These are phyloP conservation scores for Neurospora sp. DNA, from an alignment of 495 filamentous ascomycete species.

Conservation along the genomic window DNA sequence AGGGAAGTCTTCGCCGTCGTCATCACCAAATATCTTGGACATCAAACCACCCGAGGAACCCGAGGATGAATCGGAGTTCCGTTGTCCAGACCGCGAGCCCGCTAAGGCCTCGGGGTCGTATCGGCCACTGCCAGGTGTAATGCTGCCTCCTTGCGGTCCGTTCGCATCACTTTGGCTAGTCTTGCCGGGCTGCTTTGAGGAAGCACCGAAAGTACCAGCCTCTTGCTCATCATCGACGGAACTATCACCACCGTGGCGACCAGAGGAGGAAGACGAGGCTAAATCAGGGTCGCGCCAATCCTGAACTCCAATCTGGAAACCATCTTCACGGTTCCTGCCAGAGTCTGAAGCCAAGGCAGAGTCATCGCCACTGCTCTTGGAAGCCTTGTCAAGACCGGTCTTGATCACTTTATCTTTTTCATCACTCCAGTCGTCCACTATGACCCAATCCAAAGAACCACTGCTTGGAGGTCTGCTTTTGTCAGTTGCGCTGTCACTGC, in stretches of 20 bases:
- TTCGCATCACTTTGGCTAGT: conserved; percentile 16
- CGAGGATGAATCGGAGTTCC: conserved; percentile 13
- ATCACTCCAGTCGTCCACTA: conserved; percentile 58
- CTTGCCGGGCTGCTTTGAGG: conserved; percentile 18
- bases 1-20: conserved; percentile 21
- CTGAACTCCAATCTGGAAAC: conserved; percentile 84
- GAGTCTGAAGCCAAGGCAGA: conserved; percentile 6
- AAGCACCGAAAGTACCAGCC: neutral
- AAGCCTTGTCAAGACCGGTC: conserved; percentile 19
- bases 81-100: conserved; percentile 13
- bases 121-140: conserved; percentile 69
- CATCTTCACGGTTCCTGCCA: conserved; percentile 40
- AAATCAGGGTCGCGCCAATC: conserved; percentile 88
- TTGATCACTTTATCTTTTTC: conserved; percentile 32
- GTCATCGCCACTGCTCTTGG: conserved; percentile 16
- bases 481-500: conserved; percentile 29
- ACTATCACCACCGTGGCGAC: conserved; percentile 3
- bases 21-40: conserved; percentile 38
- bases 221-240: conserved; percentile 2
- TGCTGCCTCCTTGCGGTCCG: conserved; percentile 53
- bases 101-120: conserved; percentile 35
- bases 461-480: conserved; percentile 69
- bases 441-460: conserved; percentile 70
- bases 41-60: conserved; percentile 24
- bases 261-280: conserved; percentile 26